These are phyloP conservation scores for Plasmodium blacklocki DNA, from an alignment of 169 alveolate genomes.

Conservation along the genomic window DNA sequence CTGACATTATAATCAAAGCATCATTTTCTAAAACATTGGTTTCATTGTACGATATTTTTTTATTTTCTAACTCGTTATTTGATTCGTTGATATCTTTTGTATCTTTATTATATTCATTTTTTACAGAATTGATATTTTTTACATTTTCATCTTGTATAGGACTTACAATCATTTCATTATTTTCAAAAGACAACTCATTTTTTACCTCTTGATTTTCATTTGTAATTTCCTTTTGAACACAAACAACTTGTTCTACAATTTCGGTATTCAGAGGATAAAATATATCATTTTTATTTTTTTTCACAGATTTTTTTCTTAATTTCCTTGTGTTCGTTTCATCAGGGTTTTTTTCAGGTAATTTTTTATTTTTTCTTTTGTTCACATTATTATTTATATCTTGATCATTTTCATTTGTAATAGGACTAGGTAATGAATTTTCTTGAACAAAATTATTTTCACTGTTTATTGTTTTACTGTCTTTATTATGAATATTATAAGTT, in stretches of 20 bases:
- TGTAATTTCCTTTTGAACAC: no score
- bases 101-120: slow-evolving; percentile 1
- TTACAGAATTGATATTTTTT: background rate
- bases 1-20: slow-evolving; percentile 7
- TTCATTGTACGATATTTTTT: slow-evolving; percentile 12
- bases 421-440: background rate
- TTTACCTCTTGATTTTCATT: no score
- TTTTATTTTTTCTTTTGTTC: no score
- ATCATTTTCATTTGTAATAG: no score
- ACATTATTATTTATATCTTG: no score
- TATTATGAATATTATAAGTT: background rate
- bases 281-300: no score
- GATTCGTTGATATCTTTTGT: background rate
- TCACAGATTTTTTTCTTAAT: no score
- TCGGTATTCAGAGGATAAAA: no score
- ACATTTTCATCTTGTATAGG: background rate
- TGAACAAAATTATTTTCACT: background rate
- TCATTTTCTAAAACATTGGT: slow-evolving; percentile 31
- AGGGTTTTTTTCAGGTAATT: no score
- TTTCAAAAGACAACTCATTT: no score
- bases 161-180: background rate
- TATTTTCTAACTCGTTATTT: background rate
- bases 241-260: no score
- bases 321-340: no score
- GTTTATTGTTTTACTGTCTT: background rate